phyloP scores from a whole-genome alignment of 1,139 yeast species.

The Nematodospora anomalae region DNA sequence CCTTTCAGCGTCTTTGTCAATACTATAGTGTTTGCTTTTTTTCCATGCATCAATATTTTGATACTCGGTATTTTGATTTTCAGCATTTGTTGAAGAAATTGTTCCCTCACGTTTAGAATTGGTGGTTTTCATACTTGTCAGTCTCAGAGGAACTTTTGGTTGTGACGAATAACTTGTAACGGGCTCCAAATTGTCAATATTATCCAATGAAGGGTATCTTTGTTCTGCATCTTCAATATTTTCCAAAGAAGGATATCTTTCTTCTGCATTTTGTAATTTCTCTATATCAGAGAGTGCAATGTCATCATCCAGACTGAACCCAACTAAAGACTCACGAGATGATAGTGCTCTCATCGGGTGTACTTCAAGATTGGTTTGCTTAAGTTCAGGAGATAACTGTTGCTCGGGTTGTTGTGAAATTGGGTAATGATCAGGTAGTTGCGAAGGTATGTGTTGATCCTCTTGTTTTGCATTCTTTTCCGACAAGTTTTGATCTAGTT shows the following conservation, averaged over 20 bases:
- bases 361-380: constrained; percentile 3
- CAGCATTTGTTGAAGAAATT: constrained; percentile 5
- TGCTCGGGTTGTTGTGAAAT: background rate
- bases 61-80: constrained; percentile 15
- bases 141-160: constrained; percentile 6
- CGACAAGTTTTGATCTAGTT: constrained; percentile 6
- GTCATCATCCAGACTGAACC: constrained; percentile 15
- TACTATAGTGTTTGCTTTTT: constrained; percentile 10
- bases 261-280: constrained; percentile 43
- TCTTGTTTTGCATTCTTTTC: background rate
- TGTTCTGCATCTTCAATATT: constrained; percentile 21
- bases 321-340: constrained; percentile 10
- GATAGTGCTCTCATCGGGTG: constrained; percentile 5
- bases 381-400: constrained; percentile 4
- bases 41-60: constrained; percentile 44
- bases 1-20: constrained; percentile 33
- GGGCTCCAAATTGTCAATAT: constrained; percentile 17
- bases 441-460: background rate
- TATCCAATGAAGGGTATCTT: constrained; percentile 44
- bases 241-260: constrained; percentile 46
- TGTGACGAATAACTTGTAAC: constrained; percentile 1
- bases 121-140: constrained; percentile 5
- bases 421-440: background rate
- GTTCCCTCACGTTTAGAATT: constrained; percentile 1
- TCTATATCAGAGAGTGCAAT: constrained; percentile 24